phyloP scores from a whole-genome alignment of 2,329 filamentous ascomycete species.

The Pyrenophora seminiperda region DNA sequence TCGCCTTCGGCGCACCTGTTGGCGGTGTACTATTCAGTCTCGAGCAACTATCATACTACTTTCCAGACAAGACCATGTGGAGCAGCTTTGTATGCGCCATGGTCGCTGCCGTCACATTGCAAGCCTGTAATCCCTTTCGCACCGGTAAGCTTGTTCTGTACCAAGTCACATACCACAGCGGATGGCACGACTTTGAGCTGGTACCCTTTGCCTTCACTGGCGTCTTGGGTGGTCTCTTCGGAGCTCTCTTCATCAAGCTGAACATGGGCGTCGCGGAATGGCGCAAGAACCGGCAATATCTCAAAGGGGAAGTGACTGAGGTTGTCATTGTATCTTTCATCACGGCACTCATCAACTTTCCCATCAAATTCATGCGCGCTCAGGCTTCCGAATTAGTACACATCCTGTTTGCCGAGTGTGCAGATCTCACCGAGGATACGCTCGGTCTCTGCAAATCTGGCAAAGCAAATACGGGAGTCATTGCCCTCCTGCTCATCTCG shows the following conservation, averaged over 20 bases:
- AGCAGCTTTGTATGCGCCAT: constrained; percentile 99
- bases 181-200: constrained; percentile 94
- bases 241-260: constrained; percentile 89
- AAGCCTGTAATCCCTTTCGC: constrained; percentile 91
- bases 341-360: constrained; percentile 90
- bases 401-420: constrained; percentile 89
- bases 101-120: constrained; percentile 93
- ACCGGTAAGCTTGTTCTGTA: constrained; percentile 95
- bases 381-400: constrained; percentile 91
- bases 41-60: constrained; percentile 97
- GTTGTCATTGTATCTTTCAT: constrained; percentile 79
- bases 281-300: constrained; percentile 73
- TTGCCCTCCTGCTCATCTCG: constrained; percentile 81
- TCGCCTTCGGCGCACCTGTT: constrained; percentile 92
- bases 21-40: constrained; percentile 94
- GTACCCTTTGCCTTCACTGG: constrained; percentile 86
- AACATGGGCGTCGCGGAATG: constrained; percentile 87
- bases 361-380: constrained; percentile 93
- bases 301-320: constrained; percentile 73
- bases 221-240: constrained; percentile 89
- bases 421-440: constrained; percentile 78
- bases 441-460: constrained; percentile 90
- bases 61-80: constrained; percentile 99
- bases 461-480: constrained; percentile 78
- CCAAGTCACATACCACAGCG: constrained; percentile 88